A percentile compares a stretch with the other conserved stretches of the same genome.
Conservation (phyloP, 1,139 yeast species). For the Candida frijolesensis region DNA sequence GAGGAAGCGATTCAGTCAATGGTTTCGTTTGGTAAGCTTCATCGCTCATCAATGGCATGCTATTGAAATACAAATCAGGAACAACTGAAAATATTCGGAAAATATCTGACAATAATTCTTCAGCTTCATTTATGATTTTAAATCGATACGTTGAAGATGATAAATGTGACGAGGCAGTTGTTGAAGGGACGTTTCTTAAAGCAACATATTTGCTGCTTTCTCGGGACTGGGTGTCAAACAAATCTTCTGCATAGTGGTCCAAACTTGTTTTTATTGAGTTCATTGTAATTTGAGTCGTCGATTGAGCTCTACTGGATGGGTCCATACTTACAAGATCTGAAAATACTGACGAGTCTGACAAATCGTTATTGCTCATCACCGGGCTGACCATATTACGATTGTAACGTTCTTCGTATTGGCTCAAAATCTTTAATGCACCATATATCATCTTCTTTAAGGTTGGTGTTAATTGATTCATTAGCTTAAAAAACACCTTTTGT, state of each 20-base stretch:
- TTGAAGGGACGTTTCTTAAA: slow-evolving; percentile 1
- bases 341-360: slow-evolving; percentile 13
- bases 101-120: slow-evolving; percentile 39
- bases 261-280: slow-evolving; percentile 12
- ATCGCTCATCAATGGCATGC: slow-evolving; percentile 26
- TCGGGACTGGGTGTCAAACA: slow-evolving; percentile 4
- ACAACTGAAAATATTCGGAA: slow-evolving; percentile 36
- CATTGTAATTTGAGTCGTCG: slow-evolving; percentile 8
- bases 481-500: slow-evolving; percentile 21
- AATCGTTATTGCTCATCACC: not conserved
- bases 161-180: slow-evolving; percentile 6
- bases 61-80: slow-evolving; percentile 41
- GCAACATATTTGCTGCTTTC: not conserved
- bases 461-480: slow-evolving; percentile 26
- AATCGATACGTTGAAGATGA: slow-evolving; percentile 12
- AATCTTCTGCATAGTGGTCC: slow-evolving; percentile 17
- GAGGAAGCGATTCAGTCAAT: slow-evolving; percentile 19
- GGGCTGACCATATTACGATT: slow-evolving; percentile 2
- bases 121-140: slow-evolving; percentile 23
- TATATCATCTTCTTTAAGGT: slow-evolving; percentile 33
- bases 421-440: slow-evolving; percentile 33
- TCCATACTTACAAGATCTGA: slow-evolving; percentile 14
- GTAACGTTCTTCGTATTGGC: slow-evolving; percentile 22
- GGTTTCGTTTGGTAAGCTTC: slow-evolving; percentile 17
- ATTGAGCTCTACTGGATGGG: slow-evolving; percentile 6